Base-by-base conservation (phyloP, 2,329 filamentous ascomycete genomes). In the Fonsecaea erecta region DNA sequence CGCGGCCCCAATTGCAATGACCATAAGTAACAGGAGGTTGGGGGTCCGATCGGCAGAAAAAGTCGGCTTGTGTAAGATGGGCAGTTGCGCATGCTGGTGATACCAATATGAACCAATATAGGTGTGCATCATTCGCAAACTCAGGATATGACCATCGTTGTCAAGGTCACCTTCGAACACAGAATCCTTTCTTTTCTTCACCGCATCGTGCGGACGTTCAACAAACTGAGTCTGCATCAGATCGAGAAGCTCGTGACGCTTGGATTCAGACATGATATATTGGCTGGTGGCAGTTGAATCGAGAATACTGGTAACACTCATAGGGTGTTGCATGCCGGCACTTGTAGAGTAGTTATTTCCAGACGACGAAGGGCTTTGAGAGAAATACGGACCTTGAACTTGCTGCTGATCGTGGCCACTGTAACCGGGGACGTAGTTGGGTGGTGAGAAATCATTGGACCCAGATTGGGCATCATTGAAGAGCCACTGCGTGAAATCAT, bases 21-120 rank as follows among this genome's bases (percentile, higher is more conserved):
- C 92, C 9, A 92, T 88, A 37, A 98, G 84, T 16, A 99, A 80
- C 7, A 98, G 83, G 21, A 97, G 81, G 71, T 92, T 93, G 0
- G 92, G 92, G 26, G 92, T 95, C 67, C 88, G 90, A 73, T 96
- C 92, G 0, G 94, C 90, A 3, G 88, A 90, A 77, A 98, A 99
- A 0, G 94, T 97, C 3, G 95, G 93, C 74, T 93, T 92, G 77
- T 99, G 95, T 54, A 98, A 82, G 65, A 99, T 97, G 1, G 95
- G 95, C 68, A 98, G 84, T 76, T 98, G 95, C 60, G 93, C 90
- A 76, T 95, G 96, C 74, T 97, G 96, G 76, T 97, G 90, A 60
- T 90, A 84, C 95, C 95, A 99, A 77, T 96, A 99, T 1, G 93
- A 96, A 11, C 88, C 86, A 70, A 96, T 93, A 74, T 97, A 98